Conservation (phyloP, 2,329 filamentous ascomycete species). For the Sporothrix humicola region DNA sequence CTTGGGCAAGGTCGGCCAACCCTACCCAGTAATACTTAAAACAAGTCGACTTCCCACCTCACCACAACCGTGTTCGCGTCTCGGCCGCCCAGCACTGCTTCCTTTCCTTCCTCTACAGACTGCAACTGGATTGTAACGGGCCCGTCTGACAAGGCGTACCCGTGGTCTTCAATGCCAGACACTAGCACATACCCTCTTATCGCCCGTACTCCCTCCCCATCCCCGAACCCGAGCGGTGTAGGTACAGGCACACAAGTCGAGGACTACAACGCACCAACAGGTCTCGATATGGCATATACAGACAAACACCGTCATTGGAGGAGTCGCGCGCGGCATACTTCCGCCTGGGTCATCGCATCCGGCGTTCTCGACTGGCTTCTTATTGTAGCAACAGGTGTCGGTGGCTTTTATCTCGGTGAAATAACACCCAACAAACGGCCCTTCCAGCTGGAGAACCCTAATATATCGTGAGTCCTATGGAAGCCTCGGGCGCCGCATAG, state of each 20-base stretch:
- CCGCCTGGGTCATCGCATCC: slow-evolving; percentile 58
- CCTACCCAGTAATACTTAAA: not conserved
- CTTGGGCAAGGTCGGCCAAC: not conserved
- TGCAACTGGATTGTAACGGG: too few relatives aligned
- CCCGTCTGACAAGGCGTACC: not conserved
- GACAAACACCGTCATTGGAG: not conserved
- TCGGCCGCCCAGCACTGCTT: too few relatives aligned
- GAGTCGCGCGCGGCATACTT: not conserved
- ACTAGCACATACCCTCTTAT: slow-evolving; percentile 31
- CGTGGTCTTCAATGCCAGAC: slow-evolving; percentile 35
- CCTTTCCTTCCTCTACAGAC: too few relatives aligned
- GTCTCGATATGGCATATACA: slow-evolving; percentile 45
- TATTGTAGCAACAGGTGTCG: slow-evolving; percentile 62
- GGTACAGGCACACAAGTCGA: not conserved
- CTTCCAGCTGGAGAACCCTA: slow-evolving; percentile 74
- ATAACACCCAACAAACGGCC: slow-evolving; percentile 70
- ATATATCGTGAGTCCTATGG: slow-evolving; percentile 67
- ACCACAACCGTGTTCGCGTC: too few relatives aligned
- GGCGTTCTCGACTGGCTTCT: slow-evolving; percentile 78
- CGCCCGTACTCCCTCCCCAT: not conserved
- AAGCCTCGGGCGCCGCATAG: not conserved
- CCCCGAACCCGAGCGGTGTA: not conserved
- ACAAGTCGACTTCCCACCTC: not conserved
- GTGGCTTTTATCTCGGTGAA: slow-evolving; percentile 64
- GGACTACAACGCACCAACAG: not conserved